Evolutionary conservation across 306 rosid genomes (phyloP).

Genomic region (Lathyrus aphaca): DNA sequence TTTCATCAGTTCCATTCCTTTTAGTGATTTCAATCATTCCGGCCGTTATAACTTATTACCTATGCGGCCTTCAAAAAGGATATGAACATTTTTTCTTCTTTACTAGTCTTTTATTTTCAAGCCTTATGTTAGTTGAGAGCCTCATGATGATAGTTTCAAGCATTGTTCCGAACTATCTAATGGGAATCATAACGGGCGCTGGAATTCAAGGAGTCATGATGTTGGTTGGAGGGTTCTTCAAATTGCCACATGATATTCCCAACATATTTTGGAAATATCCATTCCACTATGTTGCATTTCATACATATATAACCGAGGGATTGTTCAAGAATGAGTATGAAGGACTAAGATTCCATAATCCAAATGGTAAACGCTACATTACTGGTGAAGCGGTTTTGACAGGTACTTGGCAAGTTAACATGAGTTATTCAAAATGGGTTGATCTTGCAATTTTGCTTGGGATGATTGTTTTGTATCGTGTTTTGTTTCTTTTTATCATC

Average conservation of each 20-base stretch:
- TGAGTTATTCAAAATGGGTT: slow-evolving; percentile 70
- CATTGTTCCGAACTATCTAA: slow-evolving; percentile 65
- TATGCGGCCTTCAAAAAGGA: slow-evolving; percentile 59
- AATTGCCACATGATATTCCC: slow-evolving; percentile 59
- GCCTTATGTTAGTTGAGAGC: slow-evolving; percentile 73
- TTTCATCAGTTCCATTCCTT: slow-evolving; percentile 60
- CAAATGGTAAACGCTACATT: slow-evolving; percentile 5
- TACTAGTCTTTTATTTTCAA: slow-evolving; percentile 42
- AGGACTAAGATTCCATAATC: slow-evolving; percentile 40
- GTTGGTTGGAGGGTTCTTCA: slow-evolving; percentile 56
- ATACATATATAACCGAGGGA: slow-evolving; percentile 60
- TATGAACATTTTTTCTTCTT: slow-evolving; percentile 52
- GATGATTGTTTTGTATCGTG: slow-evolving; percentile 58
- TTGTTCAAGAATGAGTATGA: slow-evolving; percentile 67
- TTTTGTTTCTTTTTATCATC: slow-evolving; percentile 53
- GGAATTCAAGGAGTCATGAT: slow-evolving; percentile 78
- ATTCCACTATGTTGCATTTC: slow-evolving; percentile 55
- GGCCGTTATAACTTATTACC: slow-evolving; percentile 54
- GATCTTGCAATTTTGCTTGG: slow-evolving; percentile 59
- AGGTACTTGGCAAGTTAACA: slow-evolving; percentile 42
- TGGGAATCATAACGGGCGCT: slow-evolving; percentile 74
- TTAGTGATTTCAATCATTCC: slow-evolving; percentile 54
- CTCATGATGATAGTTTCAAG: slow-evolving; percentile 78
- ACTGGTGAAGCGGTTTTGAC: slow-evolving; percentile 55
- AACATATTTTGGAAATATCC: slow-evolving; percentile 63